phyloP scores from a whole-genome alignment of 306 rosid species.

The Rosa multiflora region DNA sequence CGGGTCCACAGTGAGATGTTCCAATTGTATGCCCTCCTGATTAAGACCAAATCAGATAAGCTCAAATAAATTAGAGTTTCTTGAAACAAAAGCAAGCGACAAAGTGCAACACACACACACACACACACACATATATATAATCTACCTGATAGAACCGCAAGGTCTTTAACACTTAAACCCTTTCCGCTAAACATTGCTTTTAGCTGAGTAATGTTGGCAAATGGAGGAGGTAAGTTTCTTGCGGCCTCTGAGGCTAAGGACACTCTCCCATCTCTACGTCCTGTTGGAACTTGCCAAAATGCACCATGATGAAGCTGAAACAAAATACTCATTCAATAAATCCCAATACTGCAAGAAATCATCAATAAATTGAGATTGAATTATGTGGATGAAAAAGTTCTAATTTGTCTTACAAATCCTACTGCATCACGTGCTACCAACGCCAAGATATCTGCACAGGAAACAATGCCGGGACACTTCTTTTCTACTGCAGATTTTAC shows the following conservation, averaged over 20 bases:
- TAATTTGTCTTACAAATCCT: neutral
- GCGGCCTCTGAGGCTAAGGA: conserved; percentile 26
- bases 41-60: neutral
- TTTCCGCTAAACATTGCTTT: conserved; percentile 20
- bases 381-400: neutral
- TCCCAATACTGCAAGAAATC: no score
- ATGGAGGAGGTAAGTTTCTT: conserved; percentile 22
- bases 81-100: neutral
- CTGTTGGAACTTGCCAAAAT: conserved; percentile 39
- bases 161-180: conserved; percentile 35
- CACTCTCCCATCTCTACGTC: conserved; percentile 40
- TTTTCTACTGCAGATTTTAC: conserved; percentile 38
- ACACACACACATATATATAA: neutral
- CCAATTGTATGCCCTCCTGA: conserved; percentile 40
- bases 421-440: conserved; percentile 38
- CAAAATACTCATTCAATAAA: neutral
- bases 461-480: conserved; percentile 43
- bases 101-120: neutral
- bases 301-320: conserved; percentile 29
- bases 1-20: conserved; percentile 26
- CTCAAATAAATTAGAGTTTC: neutral
- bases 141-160: conserved; percentile 38
- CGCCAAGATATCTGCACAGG: conserved; percentile 41
- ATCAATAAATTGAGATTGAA: neutral
- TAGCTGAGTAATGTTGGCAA: conserved; percentile 26